Base-by-base conservation (phyloP, 441 rosid species). In the Adansonia rubrostipa region DNA sequence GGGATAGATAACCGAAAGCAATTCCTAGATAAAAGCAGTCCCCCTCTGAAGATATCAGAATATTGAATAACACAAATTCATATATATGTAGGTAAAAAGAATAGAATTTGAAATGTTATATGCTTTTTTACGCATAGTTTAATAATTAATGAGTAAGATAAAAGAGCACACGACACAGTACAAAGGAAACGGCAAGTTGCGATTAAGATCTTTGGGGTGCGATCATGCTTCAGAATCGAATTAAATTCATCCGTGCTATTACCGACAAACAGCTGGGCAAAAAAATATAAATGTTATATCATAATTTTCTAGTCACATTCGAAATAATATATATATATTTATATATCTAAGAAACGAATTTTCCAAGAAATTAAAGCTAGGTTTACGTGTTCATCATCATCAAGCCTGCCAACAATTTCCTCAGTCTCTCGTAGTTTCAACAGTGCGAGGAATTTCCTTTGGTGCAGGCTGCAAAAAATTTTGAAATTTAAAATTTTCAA, bases 141-240 rank as follows among this genome's bases (percentile, higher is more conserved):
- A 33, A 14, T 24, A 45, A 51, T 50, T 7, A 71, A 3, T 24
- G 53, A 68, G 56, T 36, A 64, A 45, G 61, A 42, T 14, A 36
- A 51, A 67, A 71, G 71, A 72, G 61, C 99, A 80, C 90, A 93
- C 99, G 40, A 80, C 90, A 93, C 98, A 40, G 92, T 85, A 50
- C 97, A 96, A 82, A 94, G 89, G 86, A 91, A 94, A 80, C 98
- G 90, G 79, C 91, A 89, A 20, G 99, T 94, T 17, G 99, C 92
- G 83, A 96, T 84, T 82, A 96, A 82, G 82, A 92, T 83, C 88
- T 93, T 94, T 1, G 97, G 95, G 1, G 82, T 53, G 4, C 62
- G 42, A 47, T 90, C 96, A 4, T 85, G 90, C 71, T 86, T 89
- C 75, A 93, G 78, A 40, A 96, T 48, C 14, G 89, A 82, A 76